Conservation (phyloP, 2,329 filamentous ascomycete genomes). For the Cadophora sp. region DNA sequence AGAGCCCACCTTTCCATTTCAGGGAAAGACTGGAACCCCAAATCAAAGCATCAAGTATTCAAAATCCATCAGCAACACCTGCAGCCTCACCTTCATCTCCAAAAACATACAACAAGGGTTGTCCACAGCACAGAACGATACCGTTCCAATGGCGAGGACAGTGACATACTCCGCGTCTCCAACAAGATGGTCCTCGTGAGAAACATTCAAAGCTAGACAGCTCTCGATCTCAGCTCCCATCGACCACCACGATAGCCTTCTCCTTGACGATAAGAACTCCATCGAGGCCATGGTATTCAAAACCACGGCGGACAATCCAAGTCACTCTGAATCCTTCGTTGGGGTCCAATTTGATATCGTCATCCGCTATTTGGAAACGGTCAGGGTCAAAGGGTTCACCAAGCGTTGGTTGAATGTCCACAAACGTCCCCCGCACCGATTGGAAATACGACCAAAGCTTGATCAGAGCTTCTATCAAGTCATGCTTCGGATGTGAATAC, state of each 20-base stretch:
- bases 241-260: background rate
- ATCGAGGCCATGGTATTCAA: background rate
- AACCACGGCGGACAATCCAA: background rate
- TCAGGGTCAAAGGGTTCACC: slow-evolving; percentile 51
- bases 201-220: no score
- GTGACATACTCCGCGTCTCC: no score
- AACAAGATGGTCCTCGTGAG: no score
- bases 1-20: no score
- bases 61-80: no score
- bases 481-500: slow-evolving; percentile 13
- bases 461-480: slow-evolving; percentile 21
- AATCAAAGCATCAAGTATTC: no score
- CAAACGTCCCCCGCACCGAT: slow-evolving; percentile 4
- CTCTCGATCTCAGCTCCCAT: no score
- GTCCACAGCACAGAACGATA: no score
- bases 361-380: background rate
- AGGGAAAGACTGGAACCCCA: no score
- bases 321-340: background rate
- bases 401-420: slow-evolving; percentile 38
- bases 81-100: no score
- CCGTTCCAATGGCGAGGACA: no score
- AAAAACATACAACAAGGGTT: no score
- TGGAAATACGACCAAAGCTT: slow-evolving; percentile 23
- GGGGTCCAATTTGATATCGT: background rate
- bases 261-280: background rate